A percentile compares a stretch with the other conserved stretches of the same genome.
These are phyloP conservation scores for Cercospora sesami DNA, from an alignment of 2,329 filamentous ascomycete species.

Conservation along the genomic window DNA sequence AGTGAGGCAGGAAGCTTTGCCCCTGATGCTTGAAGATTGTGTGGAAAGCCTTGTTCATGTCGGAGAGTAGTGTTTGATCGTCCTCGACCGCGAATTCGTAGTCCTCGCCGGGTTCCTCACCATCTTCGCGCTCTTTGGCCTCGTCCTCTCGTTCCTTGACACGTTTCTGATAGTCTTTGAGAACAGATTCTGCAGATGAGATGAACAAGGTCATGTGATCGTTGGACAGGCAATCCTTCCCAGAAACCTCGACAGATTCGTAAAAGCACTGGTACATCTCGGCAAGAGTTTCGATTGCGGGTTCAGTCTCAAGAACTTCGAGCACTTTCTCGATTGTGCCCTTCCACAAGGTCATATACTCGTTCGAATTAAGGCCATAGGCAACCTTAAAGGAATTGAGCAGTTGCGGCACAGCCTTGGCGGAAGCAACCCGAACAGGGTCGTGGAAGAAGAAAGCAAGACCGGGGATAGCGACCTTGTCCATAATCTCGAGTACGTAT, in stretches of 20 bases:
- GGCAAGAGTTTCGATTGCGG: slow-evolving; percentile 90
- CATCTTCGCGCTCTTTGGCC: slow-evolving; percentile 77
- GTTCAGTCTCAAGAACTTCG: slow-evolving; percentile 89
- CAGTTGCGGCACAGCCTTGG: slow-evolving; percentile 89
- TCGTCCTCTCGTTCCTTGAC: slow-evolving; percentile 83
- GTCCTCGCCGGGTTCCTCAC: slow-evolving; percentile 73
- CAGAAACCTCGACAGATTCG: slow-evolving; percentile 92
- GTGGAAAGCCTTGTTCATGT: slow-evolving; percentile 99
- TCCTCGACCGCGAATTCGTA: slow-evolving; percentile 90
- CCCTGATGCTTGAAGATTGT: slow-evolving; percentile 98
- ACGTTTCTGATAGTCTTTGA: slow-evolving; percentile 90
- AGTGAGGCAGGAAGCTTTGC: slow-evolving; percentile 76
- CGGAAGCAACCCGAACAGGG: slow-evolving; percentile 89
- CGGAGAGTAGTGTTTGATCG: slow-evolving; percentile 90
- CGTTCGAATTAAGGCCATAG: slow-evolving; percentile 75
- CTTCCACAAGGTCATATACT: slow-evolving; percentile 80
- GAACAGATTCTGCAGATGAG: slow-evolving; percentile 76
- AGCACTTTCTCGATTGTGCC: slow-evolving; percentile 86
- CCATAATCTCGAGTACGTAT: slow-evolving; percentile 90
- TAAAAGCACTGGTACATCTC: slow-evolving; percentile 99
- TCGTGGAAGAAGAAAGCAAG: slow-evolving; percentile 99
- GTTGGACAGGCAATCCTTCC: slow-evolving; percentile 74
- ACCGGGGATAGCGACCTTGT: slow-evolving; percentile 90
- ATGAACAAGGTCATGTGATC: slow-evolving; percentile 87
- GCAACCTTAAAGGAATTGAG: slow-evolving; percentile 92